Conservation (phyloP, 2,329 filamentous ascomycete genomes). For the Stachybotrys echinatus region DNA sequence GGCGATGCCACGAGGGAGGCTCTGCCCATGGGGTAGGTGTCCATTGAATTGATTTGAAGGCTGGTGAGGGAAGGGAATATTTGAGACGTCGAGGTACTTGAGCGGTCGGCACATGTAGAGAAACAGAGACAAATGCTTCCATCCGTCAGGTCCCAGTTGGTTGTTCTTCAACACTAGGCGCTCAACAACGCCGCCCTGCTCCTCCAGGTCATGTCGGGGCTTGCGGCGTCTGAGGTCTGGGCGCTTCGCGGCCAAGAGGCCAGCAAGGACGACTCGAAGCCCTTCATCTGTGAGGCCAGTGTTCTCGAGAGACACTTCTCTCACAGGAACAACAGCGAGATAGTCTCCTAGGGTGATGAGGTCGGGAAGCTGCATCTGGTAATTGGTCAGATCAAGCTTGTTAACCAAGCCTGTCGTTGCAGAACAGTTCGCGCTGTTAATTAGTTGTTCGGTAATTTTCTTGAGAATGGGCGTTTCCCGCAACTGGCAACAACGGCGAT, state of each 20-base stretch:
- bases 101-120: conserved; percentile 84
- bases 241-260: conserved; percentile 73
- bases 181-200: conserved; percentile 71
- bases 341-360: conserved; percentile 87
- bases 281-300: conserved; percentile 84
- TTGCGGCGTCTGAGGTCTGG: conserved; percentile 51
- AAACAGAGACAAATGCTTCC: conserved; percentile 87
- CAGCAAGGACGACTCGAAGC: conserved; percentile 78
- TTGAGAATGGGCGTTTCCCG: conserved; percentile 90
- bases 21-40: conserved; percentile 23
- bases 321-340: conserved; percentile 86
- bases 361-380: conserved; percentile 77
- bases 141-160: conserved; percentile 80
- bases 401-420: conserved; percentile 69
- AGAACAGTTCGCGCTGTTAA: conserved; percentile 60
- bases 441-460: conserved; percentile 84
- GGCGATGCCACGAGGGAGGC: conserved; percentile 28
- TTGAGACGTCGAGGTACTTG: conserved; percentile 80
- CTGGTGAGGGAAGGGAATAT: conserved; percentile 66
- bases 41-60: conserved; percentile 21
- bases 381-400: conserved; percentile 78
- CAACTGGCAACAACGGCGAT: conserved; percentile 88
- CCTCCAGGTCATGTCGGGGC: conserved; percentile 32
- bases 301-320: conserved; percentile 80
- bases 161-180: conserved; percentile 88